Base-by-base conservation (phyloP, 176 grass and related monocot genomes). In the Bothriochloa decipiens region DNA sequence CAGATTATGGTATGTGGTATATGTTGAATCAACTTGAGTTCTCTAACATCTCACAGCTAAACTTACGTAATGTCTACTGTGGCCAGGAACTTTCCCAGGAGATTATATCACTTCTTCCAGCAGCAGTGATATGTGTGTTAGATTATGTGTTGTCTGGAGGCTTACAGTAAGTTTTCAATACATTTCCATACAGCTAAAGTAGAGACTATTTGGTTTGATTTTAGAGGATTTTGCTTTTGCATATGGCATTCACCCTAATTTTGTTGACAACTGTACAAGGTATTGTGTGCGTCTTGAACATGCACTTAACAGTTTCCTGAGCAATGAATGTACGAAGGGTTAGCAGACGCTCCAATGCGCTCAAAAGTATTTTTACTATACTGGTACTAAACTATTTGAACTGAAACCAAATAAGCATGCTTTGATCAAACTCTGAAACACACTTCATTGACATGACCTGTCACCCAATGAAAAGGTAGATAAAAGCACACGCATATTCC, bases 51-150 rank as follows among this genome's bases (percentile, higher is more conserved):
- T 52, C 63, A 77, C 27, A 32, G 18, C 67, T 86, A 35, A 43
- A 75, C 45, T 89, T 86, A 43, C 37, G 26, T 75, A 68, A 35
- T 72, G 15, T 29, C 16, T 62, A 26, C 67, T 90, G 52, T 74
- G 36, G 26, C 15, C 66, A 86, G 37, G 80, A 71, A 55, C 1
- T 79, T 47, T 73, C 41, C 11, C 37, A 10, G 12, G 13, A 67
- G 58, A 39, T 32, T 32, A 32, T 32, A 32, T 32, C n/a, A 28
- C 86, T 76, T 85, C 3, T 46, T 77, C 67, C 58, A 78, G 45
- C 45, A 65, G 35, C 36, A 39, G 5, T 74, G 39, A 64, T 13
- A 45, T 32, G 25, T 65, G 41, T 27, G 43, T 27, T 41, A 46
- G n/a, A 66, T 79, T 33, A 22, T 79, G 12, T 60, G 4, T 65